Evolutionary conservation across 768 basidiomycete species (phyloP).

Genomic region (Ramaria rubella): DNA sequence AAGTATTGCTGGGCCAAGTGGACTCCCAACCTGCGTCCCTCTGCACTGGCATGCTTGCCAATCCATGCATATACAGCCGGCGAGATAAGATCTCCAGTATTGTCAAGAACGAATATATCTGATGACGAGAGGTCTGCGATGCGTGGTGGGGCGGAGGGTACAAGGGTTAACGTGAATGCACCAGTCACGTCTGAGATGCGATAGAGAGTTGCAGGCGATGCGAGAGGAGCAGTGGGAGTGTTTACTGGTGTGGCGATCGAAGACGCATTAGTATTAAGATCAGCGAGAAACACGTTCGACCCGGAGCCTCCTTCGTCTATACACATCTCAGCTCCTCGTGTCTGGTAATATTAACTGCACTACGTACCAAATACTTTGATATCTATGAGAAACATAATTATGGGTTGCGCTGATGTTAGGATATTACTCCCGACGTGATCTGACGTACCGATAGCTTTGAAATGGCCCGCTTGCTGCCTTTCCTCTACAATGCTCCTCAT

Average conservation of each 20-base stretch:
- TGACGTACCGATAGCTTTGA: conserved; percentile 5
- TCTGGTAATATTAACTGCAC: neutral
- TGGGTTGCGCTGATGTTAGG: neutral
- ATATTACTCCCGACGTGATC: neutral
- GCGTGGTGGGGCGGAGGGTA: conserved; percentile 25
- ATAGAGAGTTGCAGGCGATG: conserved; percentile 25
- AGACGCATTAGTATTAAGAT: conserved; percentile 34
- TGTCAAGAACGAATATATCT: conserved; percentile 49
- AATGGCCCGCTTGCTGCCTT: conserved; percentile 22
- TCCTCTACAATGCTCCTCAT: conserved; percentile 38
- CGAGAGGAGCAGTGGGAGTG: neutral
- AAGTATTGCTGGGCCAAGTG: conserved; percentile 54
- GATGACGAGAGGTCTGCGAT: conserved; percentile 35
- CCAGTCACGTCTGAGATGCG: conserved; percentile 43
- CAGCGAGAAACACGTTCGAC: conserved; percentile 40
- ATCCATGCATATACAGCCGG: conserved; percentile 56
- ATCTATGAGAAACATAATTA: conserved; percentile 29
- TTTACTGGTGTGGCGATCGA: conserved; percentile 11
- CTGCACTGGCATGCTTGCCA: conserved; percentile 41
- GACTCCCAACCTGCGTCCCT: conserved; percentile 43
- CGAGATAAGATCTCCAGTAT: conserved; percentile 26
- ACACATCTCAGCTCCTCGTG: neutral
- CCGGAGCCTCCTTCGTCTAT: conserved; percentile 49
- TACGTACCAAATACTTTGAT: conserved; percentile 42
- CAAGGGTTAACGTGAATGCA: conserved; percentile 30